Conservation (phyloP, 768 basidiomycete genomes). For the Russula earlei region DNA sequence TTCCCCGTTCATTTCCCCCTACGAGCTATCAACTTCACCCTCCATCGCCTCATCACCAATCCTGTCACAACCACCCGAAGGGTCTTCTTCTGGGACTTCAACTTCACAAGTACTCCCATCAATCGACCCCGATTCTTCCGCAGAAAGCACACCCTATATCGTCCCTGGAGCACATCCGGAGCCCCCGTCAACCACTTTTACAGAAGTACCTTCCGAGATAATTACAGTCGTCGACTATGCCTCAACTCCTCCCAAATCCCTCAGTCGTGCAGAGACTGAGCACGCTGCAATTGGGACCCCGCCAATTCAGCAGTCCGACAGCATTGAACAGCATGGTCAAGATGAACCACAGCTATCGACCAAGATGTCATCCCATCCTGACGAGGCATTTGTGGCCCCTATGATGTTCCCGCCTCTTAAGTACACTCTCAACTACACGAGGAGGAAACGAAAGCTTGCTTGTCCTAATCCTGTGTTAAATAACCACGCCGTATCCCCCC, state of each 20-base stretch:
- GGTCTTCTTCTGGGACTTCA: too few species aligned
- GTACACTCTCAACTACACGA: too few species aligned
- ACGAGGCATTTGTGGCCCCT: not conserved
- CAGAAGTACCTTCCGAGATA: not conserved
- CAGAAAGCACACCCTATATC: too few species aligned
- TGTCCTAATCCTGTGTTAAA: not conserved
- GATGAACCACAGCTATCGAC: not conserved
- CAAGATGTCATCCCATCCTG: not conserved
- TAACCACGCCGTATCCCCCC: not conserved
- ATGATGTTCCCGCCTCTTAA: too few species aligned
- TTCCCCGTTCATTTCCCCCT: conserved; percentile 8
- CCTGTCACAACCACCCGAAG: too few species aligned
- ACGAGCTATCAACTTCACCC: too few species aligned
- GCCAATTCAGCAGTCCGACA: conserved; percentile 11
- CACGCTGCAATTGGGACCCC: conserved; percentile 12
- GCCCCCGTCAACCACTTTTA: not conserved
- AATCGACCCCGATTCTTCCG: too few species aligned
- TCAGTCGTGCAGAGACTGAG: conserved; percentile 15
- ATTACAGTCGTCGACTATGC: conserved; percentile 2
- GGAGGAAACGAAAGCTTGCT: not conserved
- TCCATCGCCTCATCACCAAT: too few species aligned
- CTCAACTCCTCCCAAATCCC: conserved; percentile 19
- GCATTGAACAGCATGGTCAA: not conserved
- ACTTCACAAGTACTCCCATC: too few species aligned
- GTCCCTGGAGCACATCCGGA: not conserved